Evolutionary conservation across 2,329 filamentous ascomycete species (phyloP), one percentile per base, ranked within the genome.

Genomic region (Fusarium armeniacum): DNA sequence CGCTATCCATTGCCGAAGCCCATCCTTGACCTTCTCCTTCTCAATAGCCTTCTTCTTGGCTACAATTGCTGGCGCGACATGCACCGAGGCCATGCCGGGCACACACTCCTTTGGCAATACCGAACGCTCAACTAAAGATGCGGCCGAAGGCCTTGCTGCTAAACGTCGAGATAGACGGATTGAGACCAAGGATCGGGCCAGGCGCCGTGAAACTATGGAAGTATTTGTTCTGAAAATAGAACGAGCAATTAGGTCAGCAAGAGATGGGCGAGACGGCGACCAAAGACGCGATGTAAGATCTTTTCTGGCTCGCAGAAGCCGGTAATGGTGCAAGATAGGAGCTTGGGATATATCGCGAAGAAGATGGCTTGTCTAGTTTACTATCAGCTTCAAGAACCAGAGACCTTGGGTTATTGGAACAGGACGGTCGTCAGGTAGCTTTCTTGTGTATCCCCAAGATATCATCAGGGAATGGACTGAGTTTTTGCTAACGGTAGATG

Each of bases 141-240:
- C 84, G 8, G 86, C 82, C 4, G 87, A 85, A 0, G 90, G 90
- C 2, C 91, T 84, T 11, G 83, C 80, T 20, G 87, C 84, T 4
- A 93, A 82, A 13, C 86, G 85, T 49, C 87, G 86, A 28, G 89
- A 86, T 6, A 93, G 83, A 32, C 87, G 87, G 73, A 92, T 92
- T 53, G 86, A 86, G 8, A 89, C 86, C 4, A 93, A 83, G 16
- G 85, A 90, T 58, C 89, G 86, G 46, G 86, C 87, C 4, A 93
- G 84, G 24, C 84, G 82, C 22, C 89, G 86, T 5, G 90, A 91
- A 26, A 90, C 85, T 46, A 90, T 83, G 35, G 90, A 87, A 16
- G 89, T 92, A 57, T 85, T 83, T 41, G 89, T 91, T 43, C 92
- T 79, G 78, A 92, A 90, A 75, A 93, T 92, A 76, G 83, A 85